Conservation (phyloP, 2,329 filamentous ascomycete genomes). For the Colletotrichum sp. region DNA sequence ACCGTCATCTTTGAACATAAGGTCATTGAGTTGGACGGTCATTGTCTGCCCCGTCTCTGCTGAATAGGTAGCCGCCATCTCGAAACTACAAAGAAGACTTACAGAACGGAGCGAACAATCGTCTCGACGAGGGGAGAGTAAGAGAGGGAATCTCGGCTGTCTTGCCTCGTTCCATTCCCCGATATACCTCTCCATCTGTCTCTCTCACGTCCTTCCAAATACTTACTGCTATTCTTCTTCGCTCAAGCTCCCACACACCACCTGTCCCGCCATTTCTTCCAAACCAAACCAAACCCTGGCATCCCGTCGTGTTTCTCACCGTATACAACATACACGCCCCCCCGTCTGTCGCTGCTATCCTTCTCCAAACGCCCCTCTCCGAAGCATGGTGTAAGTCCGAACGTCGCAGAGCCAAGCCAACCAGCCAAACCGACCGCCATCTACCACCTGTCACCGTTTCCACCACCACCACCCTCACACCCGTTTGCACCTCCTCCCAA, state of each 20-base stretch:
- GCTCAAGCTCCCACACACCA: neutral
- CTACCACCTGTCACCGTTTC: neutral
- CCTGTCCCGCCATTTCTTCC: neutral
- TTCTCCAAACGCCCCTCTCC: slow-evolving; percentile 14
- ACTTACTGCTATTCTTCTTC: neutral
- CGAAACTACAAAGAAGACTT: slow-evolving; percentile 5
- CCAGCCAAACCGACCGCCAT: neutral
- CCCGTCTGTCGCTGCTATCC: neutral
- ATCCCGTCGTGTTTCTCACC: slow-evolving; percentile 13
- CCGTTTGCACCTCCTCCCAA: slow-evolving; percentile 18
- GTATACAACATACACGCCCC: slow-evolving; percentile 7
- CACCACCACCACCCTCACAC: neutral
- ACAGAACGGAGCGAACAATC: slow-evolving; percentile 13
- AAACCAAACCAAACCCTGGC: neutral
- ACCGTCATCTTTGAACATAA: slow-evolving; percentile 21
- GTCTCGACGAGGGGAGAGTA: neutral
- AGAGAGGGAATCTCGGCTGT: slow-evolving; percentile 1
- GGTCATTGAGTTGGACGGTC: slow-evolving; percentile 23
- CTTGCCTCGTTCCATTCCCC: slow-evolving; percentile 8
- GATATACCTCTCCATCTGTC: slow-evolving; percentile 6
- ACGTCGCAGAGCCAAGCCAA: slow-evolving; percentile 12
- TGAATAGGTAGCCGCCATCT: slow-evolving; percentile 5
- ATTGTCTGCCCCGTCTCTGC: slow-evolving; percentile 22
- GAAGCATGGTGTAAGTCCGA: slow-evolving; percentile 22
- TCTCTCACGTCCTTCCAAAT: neutral